phyloP scores from a whole-genome alignment of 176 grass and related monocot species.

The Sorghum bicolor region DNA sequence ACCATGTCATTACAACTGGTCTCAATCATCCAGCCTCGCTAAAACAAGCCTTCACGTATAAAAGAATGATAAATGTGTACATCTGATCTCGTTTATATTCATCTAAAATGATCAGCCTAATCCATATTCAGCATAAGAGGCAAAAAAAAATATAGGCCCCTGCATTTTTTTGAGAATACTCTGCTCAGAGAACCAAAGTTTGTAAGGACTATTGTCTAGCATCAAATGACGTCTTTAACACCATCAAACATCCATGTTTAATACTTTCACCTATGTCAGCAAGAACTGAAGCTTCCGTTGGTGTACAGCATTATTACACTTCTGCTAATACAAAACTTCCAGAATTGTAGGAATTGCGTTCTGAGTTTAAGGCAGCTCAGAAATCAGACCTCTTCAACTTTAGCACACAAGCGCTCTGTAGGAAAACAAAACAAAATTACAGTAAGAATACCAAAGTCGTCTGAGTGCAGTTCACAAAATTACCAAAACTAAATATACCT shows the following conservation, averaged over 20 bases:
- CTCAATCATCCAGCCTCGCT: neutral
- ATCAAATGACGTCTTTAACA: slow-evolving; percentile 12
- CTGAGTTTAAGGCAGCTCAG: slow-evolving; percentile 15
- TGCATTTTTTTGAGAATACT: slow-evolving; percentile 35
- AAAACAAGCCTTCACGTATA: neutral
- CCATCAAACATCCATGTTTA: slow-evolving; percentile 4
- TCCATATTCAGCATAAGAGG: slow-evolving; percentile 28
- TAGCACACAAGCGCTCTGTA: slow-evolving; percentile 71
- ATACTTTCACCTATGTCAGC: slow-evolving; percentile 25
- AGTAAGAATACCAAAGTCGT: slow-evolving; percentile 9
- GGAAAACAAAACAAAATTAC: slow-evolving; percentile 10
- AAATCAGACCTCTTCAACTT: slow-evolving; percentile 60
- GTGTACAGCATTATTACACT: slow-evolving; percentile 31
- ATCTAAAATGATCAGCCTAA: slow-evolving; percentile 39
- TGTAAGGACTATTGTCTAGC: slow-evolving; percentile 37
- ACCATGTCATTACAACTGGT: slow-evolving; percentile 15
- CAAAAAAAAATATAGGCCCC: slow-evolving; percentile 31
- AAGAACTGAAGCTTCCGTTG: slow-evolving; percentile 27
- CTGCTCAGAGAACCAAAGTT: slow-evolving; percentile 19
- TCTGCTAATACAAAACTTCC: slow-evolving; percentile 33
- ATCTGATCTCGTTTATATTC: slow-evolving; percentile 19
- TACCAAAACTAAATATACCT: neutral
- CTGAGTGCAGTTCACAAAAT: neutral
- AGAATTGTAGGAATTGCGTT: slow-evolving; percentile 9
- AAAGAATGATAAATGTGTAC: slow-evolving; percentile 43